Percentiles rank a stretch among this genome's conserved stretches.
These are phyloP conservation scores for Thymus mandschuricus DNA, from an alignment of 257 asterid species.

Conservation along the genomic window DNA sequence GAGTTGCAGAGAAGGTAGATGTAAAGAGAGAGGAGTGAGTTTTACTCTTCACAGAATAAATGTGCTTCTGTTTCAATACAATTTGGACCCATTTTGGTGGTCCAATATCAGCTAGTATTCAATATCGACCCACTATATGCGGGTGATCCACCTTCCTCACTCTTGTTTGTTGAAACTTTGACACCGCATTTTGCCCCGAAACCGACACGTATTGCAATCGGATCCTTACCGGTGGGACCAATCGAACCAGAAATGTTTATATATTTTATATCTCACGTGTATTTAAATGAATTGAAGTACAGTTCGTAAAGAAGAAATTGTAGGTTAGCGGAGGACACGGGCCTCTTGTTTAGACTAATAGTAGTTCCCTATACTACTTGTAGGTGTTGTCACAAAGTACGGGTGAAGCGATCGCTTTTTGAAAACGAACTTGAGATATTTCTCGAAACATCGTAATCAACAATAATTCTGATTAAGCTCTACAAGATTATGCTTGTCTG, in stretches of 20 bases:
- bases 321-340: too few relatives aligned
- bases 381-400: background rate
- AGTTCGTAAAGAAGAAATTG: too few relatives aligned
- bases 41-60: too few relatives aligned
- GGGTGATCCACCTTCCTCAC: constrained; percentile 21
- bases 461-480: background rate
- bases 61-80: background rate
- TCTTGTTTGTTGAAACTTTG: constrained; percentile 9
- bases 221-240: too few relatives aligned
- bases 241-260: too few relatives aligned
- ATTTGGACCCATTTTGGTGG: background rate
- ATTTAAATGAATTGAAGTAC: too few relatives aligned
- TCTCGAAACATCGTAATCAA: background rate
- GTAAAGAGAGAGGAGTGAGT: too few relatives aligned
- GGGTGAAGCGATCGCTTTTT: background rate
- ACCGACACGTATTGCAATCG: too few relatives aligned
- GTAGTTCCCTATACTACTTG: too few relatives aligned
- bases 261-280: too few relatives aligned
- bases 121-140: constrained; percentile 4
- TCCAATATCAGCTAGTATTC: background rate
- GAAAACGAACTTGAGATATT: background rate
- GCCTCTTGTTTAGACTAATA: too few relatives aligned
- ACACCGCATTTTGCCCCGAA: background rate
- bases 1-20: too few relatives aligned
- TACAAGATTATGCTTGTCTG: background rate